Conservation (phyloP, 2,329 filamentous ascomycete species). For the Lachnellula willkommii region DNA sequence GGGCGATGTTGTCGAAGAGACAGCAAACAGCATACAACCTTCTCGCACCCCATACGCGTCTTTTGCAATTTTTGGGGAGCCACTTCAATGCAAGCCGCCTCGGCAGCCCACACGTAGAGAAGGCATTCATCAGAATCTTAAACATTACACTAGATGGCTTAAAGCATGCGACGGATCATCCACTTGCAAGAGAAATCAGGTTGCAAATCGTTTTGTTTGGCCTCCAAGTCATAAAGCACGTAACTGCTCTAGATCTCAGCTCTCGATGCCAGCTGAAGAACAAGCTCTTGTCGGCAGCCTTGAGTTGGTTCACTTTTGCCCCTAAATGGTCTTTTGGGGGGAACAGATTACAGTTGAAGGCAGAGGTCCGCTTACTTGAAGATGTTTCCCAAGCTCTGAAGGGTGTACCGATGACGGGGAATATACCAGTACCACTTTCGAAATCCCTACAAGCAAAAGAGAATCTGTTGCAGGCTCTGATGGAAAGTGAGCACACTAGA, state of each 20-base stretch:
- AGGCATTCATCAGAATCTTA: conserved; percentile 75
- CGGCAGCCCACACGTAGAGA: conserved; percentile 74
- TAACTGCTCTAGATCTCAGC: conserved; percentile 56
- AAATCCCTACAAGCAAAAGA: conserved; percentile 73
- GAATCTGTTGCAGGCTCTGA: conserved; percentile 70
- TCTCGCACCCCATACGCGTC: conserved; percentile 76
- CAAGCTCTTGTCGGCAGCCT: conserved; percentile 74
- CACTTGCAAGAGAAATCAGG: conserved; percentile 84
- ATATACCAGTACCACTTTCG: conserved; percentile 36
- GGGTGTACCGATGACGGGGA: conserved; percentile 55
- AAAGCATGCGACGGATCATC: conserved; percentile 66
- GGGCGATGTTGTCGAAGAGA: conserved; percentile 64
- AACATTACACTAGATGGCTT: conserved; percentile 73
- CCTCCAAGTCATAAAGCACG: conserved; percentile 68
- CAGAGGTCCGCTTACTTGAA: conserved; percentile 74
- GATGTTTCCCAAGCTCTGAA: conserved; percentile 68
- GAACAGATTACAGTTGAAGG: conserved; percentile 88
- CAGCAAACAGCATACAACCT: conserved; percentile 77
- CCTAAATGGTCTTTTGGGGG: conserved; percentile 94
- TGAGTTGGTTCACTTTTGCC: conserved; percentile 81
- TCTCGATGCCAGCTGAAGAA: conserved; percentile 83
- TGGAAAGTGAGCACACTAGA: conserved; percentile 79
- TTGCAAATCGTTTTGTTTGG: conserved; percentile 84
- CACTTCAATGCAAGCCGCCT: conserved; percentile 93
- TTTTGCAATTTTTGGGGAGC: conserved; percentile 85